Conservation (phyloP, 257 asterid genomes). For the Scutellaria baicalensis region DNA sequence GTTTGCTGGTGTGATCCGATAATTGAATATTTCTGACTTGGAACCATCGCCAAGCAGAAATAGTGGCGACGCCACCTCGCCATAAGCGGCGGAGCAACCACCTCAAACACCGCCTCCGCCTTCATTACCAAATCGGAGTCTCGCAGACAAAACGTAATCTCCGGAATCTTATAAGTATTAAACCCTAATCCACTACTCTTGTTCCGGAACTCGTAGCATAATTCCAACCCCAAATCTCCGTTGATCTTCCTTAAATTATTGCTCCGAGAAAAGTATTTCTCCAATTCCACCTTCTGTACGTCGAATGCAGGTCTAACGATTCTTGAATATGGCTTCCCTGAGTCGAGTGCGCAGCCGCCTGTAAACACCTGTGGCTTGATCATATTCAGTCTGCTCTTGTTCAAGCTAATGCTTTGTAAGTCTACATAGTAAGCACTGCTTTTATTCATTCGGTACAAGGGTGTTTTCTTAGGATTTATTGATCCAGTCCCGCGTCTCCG, state of each 20-base stretch:
- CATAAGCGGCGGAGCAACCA: not conserved
- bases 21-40: not conserved
- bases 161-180: not conserved
- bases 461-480: not conserved
- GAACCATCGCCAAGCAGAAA: conserved; percentile 19
- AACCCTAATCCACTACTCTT: no score
- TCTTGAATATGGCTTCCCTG: conserved; percentile 17
- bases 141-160: not conserved
- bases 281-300: not conserved
- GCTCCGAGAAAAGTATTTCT: conserved; percentile 10
- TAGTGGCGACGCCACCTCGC: conserved; percentile 5
- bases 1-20: conserved; percentile 20
- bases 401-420: conserved; percentile 15
- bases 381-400: conserved; percentile 3
- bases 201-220: conserved; percentile 11
- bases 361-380: not conserved
- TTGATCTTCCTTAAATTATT: not conserved
- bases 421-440: not conserved
- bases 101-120: conserved; percentile 14
- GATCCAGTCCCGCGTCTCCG: no score
- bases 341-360: conserved; percentile 15
- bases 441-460: not conserved
- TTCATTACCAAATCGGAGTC: conserved; percentile 14
- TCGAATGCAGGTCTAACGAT: conserved; percentile 13
- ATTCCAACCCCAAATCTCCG: conserved; percentile 7